phyloP scores from a whole-genome alignment of 352 stramenopile species.

The Phytopythium helicoides region DNA sequence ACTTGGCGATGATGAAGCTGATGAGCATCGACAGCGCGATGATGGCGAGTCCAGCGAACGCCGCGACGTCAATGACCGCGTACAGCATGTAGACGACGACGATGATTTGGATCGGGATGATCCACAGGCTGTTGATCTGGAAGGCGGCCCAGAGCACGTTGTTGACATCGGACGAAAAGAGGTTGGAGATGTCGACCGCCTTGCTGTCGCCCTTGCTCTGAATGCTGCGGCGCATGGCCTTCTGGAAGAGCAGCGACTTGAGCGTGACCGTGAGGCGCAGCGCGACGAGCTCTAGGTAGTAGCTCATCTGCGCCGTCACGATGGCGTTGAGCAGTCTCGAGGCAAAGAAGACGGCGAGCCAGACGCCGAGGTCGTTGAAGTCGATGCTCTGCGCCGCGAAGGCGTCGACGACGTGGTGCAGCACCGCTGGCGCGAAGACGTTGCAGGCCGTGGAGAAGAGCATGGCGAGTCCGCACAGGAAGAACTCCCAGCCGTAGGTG shows the following conservation, averaged over 20 bases:
- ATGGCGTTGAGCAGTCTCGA: slow-evolving; percentile 30
- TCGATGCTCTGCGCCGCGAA: slow-evolving; percentile 23
- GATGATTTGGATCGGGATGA: slow-evolving; percentile 32
- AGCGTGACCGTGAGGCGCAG: slow-evolving; percentile 33
- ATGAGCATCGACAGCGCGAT: slow-evolving; percentile 23
- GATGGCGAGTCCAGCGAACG: slow-evolving; percentile 37
- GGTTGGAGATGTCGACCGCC: slow-evolving; percentile 91
- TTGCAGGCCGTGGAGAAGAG: slow-evolving; percentile 27
- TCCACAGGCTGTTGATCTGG: slow-evolving; percentile 43
- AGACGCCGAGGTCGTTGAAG: slow-evolving; percentile 21
- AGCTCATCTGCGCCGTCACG: slow-evolving; percentile 18
- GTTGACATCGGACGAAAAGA: slow-evolving; percentile 91
- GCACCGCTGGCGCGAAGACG: slow-evolving; percentile 39
- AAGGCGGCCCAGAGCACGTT: slow-evolving; percentile 27
- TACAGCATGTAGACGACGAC: slow-evolving; percentile 39
- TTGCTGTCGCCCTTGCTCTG: slow-evolving; percentile 2
- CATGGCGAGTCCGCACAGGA: slow-evolving; percentile 22
- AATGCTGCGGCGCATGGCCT: slow-evolving; percentile 27
- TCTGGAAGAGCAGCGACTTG: slow-evolving; percentile 40
- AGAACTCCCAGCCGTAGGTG: slow-evolving; percentile 25
- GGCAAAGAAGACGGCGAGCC: slow-evolving; percentile 44
- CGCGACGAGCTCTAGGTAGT: slow-evolving; percentile 23
- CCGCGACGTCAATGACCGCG: slow-evolving; percentile 20
- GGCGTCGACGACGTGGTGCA: slow-evolving; percentile 46
- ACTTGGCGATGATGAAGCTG: slow-evolving; percentile 50